Evolutionary conservation across 306 rosid species (phyloP).

Genomic region (Sicyos edulis): DNA sequence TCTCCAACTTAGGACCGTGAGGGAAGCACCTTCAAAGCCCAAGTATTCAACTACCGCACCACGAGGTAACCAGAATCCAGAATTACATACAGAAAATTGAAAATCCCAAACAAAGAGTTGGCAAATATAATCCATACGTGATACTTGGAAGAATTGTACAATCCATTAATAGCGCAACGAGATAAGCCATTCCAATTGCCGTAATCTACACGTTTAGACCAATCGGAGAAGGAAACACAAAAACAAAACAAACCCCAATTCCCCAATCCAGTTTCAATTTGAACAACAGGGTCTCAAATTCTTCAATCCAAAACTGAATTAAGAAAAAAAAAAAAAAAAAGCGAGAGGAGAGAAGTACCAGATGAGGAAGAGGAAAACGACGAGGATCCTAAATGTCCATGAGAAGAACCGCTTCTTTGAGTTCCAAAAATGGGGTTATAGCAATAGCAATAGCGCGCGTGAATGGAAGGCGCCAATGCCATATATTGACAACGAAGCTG

Average conservation of each 20-base stretch:
- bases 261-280: not conserved
- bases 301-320: not conserved
- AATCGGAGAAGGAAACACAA: not conserved
- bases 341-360: conserved; percentile 23
- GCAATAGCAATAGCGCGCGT: conserved; percentile 33
- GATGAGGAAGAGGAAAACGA: conserved; percentile 28
- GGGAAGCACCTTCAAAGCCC: no score
- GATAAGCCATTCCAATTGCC: not conserved
- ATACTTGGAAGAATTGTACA: not conserved
- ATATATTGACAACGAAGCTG: not conserved
- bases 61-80: conserved; percentile 1
- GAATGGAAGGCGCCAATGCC: conserved; percentile 42
- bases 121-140: not conserved
- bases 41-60: no score
- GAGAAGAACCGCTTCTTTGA: conserved; percentile 26
- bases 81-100: not conserved
- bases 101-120: not conserved
- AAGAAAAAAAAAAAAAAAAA: not conserved
- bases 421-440: conserved; percentile 29
- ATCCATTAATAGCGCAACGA: not conserved
- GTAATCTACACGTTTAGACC: not conserved
- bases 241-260: conserved; percentile 4
- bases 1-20: no score
- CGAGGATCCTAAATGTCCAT: conserved; percentile 16
- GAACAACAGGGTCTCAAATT: not conserved